A percentile compares a stretch with the other conserved stretches of the same genome.
Evolutionary conservation across 176 grass and related monocot genomes (phyloP).

Genomic region (Zoysia japonica): DNA sequence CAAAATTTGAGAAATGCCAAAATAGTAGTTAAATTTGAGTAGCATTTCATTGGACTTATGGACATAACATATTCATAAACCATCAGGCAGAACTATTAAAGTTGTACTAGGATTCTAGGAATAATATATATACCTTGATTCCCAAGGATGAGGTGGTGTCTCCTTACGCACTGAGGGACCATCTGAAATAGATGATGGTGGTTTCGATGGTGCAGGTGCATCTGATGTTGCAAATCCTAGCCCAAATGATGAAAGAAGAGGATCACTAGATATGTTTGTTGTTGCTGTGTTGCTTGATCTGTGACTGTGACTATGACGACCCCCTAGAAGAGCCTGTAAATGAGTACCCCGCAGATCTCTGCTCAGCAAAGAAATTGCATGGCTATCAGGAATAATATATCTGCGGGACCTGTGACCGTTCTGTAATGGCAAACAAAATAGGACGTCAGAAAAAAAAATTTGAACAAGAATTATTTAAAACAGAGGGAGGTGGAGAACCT

Average conservation of each 20-base stretch:
- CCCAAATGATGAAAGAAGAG: conserved; percentile 84
- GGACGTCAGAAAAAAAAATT: conserved; percentile 29
- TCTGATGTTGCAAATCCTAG: conserved; percentile 63
- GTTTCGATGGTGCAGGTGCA: conserved; percentile 69
- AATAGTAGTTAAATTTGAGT: background rate
- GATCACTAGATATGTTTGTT: conserved; percentile 76
- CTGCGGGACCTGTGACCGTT: conserved; percentile 59
- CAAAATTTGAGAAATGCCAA: background rate
- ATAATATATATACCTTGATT: conserved; percentile 66
- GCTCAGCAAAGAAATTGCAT: conserved; percentile 67
- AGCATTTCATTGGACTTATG: background rate
- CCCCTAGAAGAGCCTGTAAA: conserved; percentile 81
- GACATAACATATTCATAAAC: background rate
- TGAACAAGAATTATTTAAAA: conserved; percentile 9
- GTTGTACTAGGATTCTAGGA: background rate
- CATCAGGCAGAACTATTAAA: background rate
- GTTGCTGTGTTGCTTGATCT: conserved; percentile 46
- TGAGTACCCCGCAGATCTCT: conserved; percentile 77
- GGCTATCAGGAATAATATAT: conserved; percentile 75
- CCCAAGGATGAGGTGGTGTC: conserved; percentile 54
- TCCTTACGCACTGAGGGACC: conserved; percentile 51
- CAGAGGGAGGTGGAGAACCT: conserved; percentile 48
- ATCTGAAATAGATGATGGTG: conserved; percentile 51
- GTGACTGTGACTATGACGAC: conserved; percentile 43
- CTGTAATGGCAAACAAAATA: conserved; percentile 57